A percentile compares a stretch with the other conserved stretches of the same genome.
Evolutionary conservation across 2,329 filamentous ascomycete species (phyloP).

Genomic region (Neofusicoccum sp.): DNA sequence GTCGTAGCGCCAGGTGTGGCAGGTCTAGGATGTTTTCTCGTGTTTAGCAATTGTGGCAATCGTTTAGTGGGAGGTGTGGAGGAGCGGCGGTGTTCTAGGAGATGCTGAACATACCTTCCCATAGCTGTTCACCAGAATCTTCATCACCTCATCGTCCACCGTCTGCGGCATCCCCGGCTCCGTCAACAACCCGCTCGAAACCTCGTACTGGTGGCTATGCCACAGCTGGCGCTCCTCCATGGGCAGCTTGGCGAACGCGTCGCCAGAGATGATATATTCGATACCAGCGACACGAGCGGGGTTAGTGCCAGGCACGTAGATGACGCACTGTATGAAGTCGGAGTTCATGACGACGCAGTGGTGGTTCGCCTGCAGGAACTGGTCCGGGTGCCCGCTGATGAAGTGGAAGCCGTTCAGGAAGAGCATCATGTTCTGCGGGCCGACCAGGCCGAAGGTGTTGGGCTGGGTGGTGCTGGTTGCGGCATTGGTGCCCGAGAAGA

Average conservation of each 20-base stretch:
- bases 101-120: not conserved
- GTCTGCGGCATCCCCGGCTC: constrained; percentile 19
- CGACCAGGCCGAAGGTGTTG: constrained; percentile 1
- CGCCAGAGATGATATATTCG: constrained; percentile 22
- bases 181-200: constrained; percentile 3
- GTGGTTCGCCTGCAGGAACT: constrained; percentile 22
- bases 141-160: constrained; percentile 19
- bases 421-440: constrained; percentile 17
- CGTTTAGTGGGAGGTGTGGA: no score
- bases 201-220: constrained; percentile 22
- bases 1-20: constrained; percentile 11
- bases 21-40: not conserved
- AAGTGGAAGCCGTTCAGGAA: constrained; percentile 23
- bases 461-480: not conserved
- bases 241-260: constrained; percentile 5
- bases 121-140: constrained; percentile 17
- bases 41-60: no score
- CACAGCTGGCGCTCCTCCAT: constrained; percentile 17
- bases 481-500: not conserved
- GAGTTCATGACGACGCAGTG: constrained; percentile 21
- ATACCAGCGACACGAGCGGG: constrained; percentile 19
- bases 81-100: no score
- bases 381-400: constrained; percentile 15
- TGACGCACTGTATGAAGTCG: constrained; percentile 22
- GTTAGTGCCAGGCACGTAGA: constrained; percentile 22